A percentile compares a stretch with the other conserved stretches of the same genome.
phyloP scores from a whole-genome alignment of 495 filamentous ascomycete genomes.

The Aspergillus cristatus region DNA sequence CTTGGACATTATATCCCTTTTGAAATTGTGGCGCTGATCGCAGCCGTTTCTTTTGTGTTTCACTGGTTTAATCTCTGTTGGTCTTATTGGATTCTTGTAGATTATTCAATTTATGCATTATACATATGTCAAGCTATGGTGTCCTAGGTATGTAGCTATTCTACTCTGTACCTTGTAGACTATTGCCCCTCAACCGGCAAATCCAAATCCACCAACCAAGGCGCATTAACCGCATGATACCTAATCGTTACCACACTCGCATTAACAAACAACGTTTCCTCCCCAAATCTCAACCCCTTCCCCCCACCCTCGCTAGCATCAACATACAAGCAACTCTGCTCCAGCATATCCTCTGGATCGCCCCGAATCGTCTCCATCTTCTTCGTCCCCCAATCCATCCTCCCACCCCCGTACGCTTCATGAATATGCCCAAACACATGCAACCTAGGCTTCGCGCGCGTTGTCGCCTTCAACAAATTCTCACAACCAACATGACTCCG shows the following conservation, averaged over 20 bases:
- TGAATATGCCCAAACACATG: constrained; percentile 58
- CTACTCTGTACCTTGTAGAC: neutral
- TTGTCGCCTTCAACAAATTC: constrained; percentile 34
- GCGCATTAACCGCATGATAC: constrained; percentile 44
- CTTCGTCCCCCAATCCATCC: constrained; percentile 42
- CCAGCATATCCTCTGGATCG: constrained; percentile 33
- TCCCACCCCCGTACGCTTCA: constrained; percentile 61
- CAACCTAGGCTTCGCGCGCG: constrained; percentile 35
- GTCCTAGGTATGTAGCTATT: neutral
- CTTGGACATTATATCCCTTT: neutral
- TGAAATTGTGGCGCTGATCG: too few species aligned
- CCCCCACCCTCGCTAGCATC: constrained; percentile 27
- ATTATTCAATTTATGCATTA: neutral
- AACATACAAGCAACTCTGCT: constrained; percentile 31
- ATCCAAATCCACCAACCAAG: constrained; percentile 59
- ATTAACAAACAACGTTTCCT: constrained; percentile 66
- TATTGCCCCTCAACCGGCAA: constrained; percentile 20
- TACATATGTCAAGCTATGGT: too few species aligned
- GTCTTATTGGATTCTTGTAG: constrained; percentile 2
- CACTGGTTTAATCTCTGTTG: neutral
- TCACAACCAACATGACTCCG: constrained; percentile 37
- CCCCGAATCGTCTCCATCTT: constrained; percentile 7
- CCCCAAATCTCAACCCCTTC: constrained; percentile 32
- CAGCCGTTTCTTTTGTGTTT: constrained; percentile 1
- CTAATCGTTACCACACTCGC: constrained; percentile 48